phyloP scores from a whole-genome alignment of 2,329 filamentous ascomycete species.

The Phyllosticta paracitricarpa region DNA sequence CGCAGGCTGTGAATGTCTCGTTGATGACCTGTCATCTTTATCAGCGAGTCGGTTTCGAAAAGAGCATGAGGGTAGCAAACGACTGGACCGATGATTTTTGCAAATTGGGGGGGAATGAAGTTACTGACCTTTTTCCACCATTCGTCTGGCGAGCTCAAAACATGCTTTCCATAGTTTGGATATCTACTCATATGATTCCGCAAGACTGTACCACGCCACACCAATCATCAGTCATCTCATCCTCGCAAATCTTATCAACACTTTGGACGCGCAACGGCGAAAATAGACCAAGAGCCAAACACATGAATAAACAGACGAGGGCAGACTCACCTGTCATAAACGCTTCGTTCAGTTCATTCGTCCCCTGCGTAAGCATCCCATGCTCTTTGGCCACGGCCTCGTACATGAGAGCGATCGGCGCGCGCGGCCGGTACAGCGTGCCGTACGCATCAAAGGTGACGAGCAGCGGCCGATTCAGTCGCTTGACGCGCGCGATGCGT shows the following conservation, averaged over 20 bases:
- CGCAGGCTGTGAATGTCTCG: constrained; percentile 41
- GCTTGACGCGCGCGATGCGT: background rate
- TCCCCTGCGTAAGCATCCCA: constrained; percentile 31
- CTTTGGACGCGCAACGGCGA: background rate
- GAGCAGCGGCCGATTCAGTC: constrained; percentile 31
- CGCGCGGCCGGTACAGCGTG: constrained; percentile 49
- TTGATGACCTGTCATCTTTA: constrained; percentile 41
- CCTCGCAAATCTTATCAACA: background rate
- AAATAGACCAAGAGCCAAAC: background rate
- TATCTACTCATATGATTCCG: background rate
- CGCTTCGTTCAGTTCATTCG: constrained; percentile 31
- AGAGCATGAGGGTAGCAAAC: background rate
- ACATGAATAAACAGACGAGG: too few species aligned
- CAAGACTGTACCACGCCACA: background rate
- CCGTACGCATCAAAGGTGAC: constrained; percentile 56
- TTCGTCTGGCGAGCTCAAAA: background rate
- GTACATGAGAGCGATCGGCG: constrained; percentile 46
- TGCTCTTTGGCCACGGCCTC: constrained; percentile 40
- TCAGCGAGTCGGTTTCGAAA: background rate
- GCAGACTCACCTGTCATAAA: constrained; percentile 26
- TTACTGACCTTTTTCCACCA: background rate
- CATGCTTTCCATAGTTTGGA: background rate
- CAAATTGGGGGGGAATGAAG: background rate
- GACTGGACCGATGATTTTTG: background rate
- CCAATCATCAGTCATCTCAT: background rate